Evolutionary conservation across 345 rosid species (phyloP).

Genomic region (Angophora floribunda): DNA sequence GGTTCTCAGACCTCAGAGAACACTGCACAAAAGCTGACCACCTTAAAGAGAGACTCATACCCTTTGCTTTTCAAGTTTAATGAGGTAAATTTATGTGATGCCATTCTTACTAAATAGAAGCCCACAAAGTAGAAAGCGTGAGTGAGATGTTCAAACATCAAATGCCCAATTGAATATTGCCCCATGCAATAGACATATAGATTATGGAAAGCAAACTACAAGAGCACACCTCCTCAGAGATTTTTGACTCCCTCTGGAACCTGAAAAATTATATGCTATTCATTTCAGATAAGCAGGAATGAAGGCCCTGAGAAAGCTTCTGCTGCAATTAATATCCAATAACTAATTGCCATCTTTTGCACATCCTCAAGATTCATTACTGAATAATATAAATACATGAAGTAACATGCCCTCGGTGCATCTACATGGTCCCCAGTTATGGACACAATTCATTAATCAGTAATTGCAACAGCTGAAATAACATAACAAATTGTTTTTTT

Average conservation of each 20-base stretch:
- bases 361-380: background rate
- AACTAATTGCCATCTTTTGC: background rate
- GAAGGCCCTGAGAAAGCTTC: background rate
- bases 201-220: background rate
- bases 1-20: slow-evolving; percentile 33
- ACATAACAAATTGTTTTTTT: background rate
- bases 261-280: background rate
- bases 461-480: background rate
- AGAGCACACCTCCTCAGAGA: background rate
- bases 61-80: slow-evolving; percentile 86
- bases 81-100: slow-evolving; percentile 42
- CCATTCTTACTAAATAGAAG: background rate
- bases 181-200: background rate
- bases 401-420: background rate
- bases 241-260: background rate
- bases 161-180: background rate
- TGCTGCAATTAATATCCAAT: background rate
- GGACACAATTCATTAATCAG: background rate
- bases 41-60: slow-evolving; percentile 50
- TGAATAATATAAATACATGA: no score
- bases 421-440: background rate
- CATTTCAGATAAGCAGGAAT: background rate
- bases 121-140: background rate
- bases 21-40: slow-evolving; percentile 20
- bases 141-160: background rate